Base-by-base conservation (phyloP, 1,284 basidiomycete species). In the Erythrobasidium hasegawianum region DNA sequence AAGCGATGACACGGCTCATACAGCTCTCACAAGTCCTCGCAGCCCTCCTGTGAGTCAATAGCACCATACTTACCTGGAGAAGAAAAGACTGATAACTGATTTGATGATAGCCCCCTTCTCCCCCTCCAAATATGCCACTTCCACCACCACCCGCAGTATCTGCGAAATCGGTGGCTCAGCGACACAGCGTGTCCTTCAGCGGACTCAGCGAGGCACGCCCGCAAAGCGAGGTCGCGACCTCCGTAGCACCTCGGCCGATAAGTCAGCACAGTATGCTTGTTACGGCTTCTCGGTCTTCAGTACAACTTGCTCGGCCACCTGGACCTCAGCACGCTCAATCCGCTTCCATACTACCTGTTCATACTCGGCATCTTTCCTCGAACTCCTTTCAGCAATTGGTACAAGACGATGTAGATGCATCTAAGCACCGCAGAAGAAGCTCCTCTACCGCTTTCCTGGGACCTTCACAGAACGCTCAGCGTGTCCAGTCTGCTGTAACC, bases 191-290 rank as follows among this genome's bases (percentile, higher is more conserved):
- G 1, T 58, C 62, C 1, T 58, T 65, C 43, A 43, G 20, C n/a
- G 43, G 14, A 2, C 7, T 57, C 1, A 1, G 13, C 13, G 47
- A 24, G 18, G 49, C 27, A n/a, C 20, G 43, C 1, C 59, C 53
- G 16, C 20, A 18, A 16, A 58, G 9, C 14, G 10, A 38, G 16
- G 39, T 27, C 24, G 39, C 61, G 4, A 52, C 43, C 1, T 65
- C 27, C 16, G 33, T 56, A 1, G 56, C 62, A 7, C 62, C 56
- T 18, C 38, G 62, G 14, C 62, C 62, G n/a, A 22, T 65, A 1
- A 65, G 62, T 38, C 62, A 58, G 14, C 29, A 65, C 24, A 53
- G 50, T 26, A 5, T 10, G 22, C n/a, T 53, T 24, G 50, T 53
- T 20, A 47, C 43, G 4, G 33, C 33, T 33, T 33, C 33, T 33